Evolutionary conservation across 768 basidiomycete species (phyloP).

Genomic region (Tylopilus sp.): DNA sequence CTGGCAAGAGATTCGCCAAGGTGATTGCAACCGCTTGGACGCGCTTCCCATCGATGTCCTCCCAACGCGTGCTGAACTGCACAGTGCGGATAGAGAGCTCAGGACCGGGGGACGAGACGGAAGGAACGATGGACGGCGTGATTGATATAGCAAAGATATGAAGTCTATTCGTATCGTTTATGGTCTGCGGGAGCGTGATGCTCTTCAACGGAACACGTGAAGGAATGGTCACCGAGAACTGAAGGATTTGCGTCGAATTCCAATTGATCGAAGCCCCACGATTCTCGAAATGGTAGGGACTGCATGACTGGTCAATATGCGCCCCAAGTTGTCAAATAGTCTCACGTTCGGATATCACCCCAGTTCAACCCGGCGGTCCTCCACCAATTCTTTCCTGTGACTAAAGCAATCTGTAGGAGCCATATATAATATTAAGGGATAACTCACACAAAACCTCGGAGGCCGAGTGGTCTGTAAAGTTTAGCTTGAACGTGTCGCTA

Average conservation of each 20-base stretch:
- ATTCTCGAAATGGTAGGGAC: slow-evolving; percentile 44
- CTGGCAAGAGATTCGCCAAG: slow-evolving; percentile 47
- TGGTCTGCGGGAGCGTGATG: slow-evolving; percentile 40
- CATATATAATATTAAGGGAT: no score
- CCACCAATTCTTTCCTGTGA: slow-evolving; percentile 46
- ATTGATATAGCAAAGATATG: slow-evolving; percentile 47
- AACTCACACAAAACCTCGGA: slow-evolving; percentile 34
- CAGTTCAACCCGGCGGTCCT: slow-evolving; percentile 29
- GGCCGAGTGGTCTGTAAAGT: slow-evolving; percentile 36
- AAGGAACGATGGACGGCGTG: slow-evolving; percentile 31
- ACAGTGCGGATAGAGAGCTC: slow-evolving; percentile 41
- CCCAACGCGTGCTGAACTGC: slow-evolving; percentile 47
- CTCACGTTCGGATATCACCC: slow-evolving; percentile 44
- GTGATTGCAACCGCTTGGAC: slow-evolving; percentile 51
- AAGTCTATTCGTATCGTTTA: slow-evolving; percentile 31
- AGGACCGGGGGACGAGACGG: slow-evolving; percentile 20
- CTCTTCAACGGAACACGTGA: slow-evolving; percentile 39
- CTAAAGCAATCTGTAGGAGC: slow-evolving; percentile 22
- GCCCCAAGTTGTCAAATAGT: background rate
- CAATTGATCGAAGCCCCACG: slow-evolving; percentile 34
- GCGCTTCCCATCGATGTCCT: slow-evolving; percentile 33
- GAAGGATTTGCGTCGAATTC: slow-evolving; percentile 43
- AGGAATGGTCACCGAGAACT: slow-evolving; percentile 42
- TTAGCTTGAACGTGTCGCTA: slow-evolving; percentile 31
- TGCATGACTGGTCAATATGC: slow-evolving; percentile 14